Evolutionary conservation across 2,329 filamentous ascomycete species (phyloP), one percentile per base, ranked within the genome.

Genomic region (Aspergillus phoenicis): DNA sequence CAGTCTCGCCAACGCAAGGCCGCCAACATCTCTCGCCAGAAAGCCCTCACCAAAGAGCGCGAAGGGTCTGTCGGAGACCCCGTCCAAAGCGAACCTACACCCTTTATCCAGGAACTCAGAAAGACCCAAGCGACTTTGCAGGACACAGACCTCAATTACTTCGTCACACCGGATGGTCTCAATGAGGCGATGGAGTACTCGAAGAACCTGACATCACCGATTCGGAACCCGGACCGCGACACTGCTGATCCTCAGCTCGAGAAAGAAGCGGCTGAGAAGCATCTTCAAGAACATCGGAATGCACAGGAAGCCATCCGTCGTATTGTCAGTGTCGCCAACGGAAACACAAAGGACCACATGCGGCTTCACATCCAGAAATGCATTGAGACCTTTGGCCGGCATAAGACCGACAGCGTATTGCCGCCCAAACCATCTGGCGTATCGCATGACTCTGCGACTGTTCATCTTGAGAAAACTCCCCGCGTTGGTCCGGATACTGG

Each of bases 401-500:
- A 99, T 82, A 87, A 89, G 68, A 99, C 95, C 1, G 95, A 99
- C 77, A 70, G 77, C 8, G 74, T 79, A 4, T 84, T 99, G 30
- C 83, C 84, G 24, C 87, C 87, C 0, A 90, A 88, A 70, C 81
- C 73, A 52, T 73, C 72, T 63, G 73, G 61, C 71, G 80, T 68
- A 72, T 78, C 73, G 75, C 68, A 76, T 77, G 61, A 77, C 70
- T 79, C 80, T 76, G 60, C 62, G 15, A 66, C 74, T 22, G 64
- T 64, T 47, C 70, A 72, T 26, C 70, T 70, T 5, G 66, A 78
- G 26, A 85, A 85, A 67, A 83, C 82, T 0, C 84, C 85, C 52
- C 89, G 96, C 33, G 87, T 88, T n/a, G 95, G 95, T 0, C 90
- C 90, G 5, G 95, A 99, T 74, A 99, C 94, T 0, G 95, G 95